Evolutionary conservation across 805 yeast species (phyloP).

Genomic region (Teunomyces kruisii): DNA sequence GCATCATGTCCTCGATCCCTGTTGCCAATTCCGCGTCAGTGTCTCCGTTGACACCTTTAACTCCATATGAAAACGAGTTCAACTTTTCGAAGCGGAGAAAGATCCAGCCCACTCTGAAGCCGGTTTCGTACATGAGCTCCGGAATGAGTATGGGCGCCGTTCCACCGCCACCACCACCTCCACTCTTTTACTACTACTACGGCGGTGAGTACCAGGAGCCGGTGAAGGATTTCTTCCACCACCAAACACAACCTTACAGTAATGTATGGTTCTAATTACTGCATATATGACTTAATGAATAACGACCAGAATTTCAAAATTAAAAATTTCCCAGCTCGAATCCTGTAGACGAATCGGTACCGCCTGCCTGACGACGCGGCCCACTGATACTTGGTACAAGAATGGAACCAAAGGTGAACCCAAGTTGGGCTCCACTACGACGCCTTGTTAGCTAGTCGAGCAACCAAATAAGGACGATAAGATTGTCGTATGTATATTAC

Average conservation of each 20-base stretch:
- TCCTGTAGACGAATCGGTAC: no score
- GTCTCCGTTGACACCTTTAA: constrained; percentile 24
- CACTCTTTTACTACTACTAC: background rate
- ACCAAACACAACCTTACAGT: background rate
- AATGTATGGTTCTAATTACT: constrained; percentile 1
- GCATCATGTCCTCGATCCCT: constrained; percentile 2
- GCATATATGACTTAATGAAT: constrained; percentile 4
- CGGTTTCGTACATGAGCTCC: background rate
- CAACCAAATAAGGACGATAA: background rate
- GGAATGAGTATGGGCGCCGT: background rate
- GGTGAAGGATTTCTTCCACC: background rate
- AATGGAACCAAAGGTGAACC: no score
- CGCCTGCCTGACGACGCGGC: no score
- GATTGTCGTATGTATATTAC: background rate
- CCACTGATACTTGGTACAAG: no score
- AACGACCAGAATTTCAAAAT: background rate
- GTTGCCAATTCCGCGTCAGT: constrained; percentile 3
- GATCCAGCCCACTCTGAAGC: background rate
- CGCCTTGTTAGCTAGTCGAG: background rate
- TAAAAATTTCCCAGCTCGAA: background rate
- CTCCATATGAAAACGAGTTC: constrained; percentile 17
- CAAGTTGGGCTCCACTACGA: no score
- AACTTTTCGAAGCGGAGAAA: background rate
- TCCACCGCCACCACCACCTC: background rate
- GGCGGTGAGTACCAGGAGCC: background rate